Percentiles rank a stretch among this genome's conserved stretches.
These are phyloP conservation scores for Suhomyces bokatorum DNA, from an alignment of 1,139 yeast genomes.

Conservation along the genomic window DNA sequence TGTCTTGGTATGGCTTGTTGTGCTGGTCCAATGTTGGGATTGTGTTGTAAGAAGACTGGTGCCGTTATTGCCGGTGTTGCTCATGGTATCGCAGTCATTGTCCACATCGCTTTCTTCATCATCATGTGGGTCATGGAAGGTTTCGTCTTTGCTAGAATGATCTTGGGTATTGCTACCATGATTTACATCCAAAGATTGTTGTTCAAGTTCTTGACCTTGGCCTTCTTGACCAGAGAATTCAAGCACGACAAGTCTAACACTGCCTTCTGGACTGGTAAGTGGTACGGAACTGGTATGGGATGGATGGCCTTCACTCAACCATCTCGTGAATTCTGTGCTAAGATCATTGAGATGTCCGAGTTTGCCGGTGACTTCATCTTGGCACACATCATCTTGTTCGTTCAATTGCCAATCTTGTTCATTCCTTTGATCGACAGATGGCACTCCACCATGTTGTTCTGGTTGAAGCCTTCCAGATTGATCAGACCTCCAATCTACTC, in stretches of 20 bases:
- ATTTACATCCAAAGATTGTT: constrained; percentile 85
- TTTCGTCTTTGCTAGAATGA: constrained; percentile 83
- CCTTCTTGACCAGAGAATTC: constrained; percentile 90
- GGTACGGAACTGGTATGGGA: constrained; percentile 96
- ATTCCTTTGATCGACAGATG: constrained; percentile 93
- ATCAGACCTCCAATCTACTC: constrained; percentile 99
- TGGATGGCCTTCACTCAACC: constrained; percentile 98
- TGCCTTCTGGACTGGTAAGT: constrained; percentile 99
- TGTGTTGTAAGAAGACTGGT: constrained; percentile 98
- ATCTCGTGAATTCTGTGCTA: constrained; percentile 91
- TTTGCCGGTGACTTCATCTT: constrained; percentile 95
- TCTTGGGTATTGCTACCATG: constrained; percentile 83
- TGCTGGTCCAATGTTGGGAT: constrained; percentile 91
- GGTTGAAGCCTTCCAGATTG: constrained; percentile 98
- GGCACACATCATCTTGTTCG: constrained; percentile 85
- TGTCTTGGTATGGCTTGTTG: constrained; percentile 87
- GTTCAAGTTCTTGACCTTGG: constrained; percentile 80
- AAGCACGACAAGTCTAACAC: constrained; percentile 95
- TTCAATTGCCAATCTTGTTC: constrained; percentile 83
- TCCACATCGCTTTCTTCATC: constrained; percentile 83
- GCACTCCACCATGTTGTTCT: constrained; percentile 98
- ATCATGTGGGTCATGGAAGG: constrained; percentile 98
- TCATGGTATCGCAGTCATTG: constrained; percentile 88
- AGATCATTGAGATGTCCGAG: constrained; percentile 90
- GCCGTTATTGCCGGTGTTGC: constrained; percentile 96